Percentiles rank a stretch among this genome's conserved stretches.
phyloP scores from a whole-genome alignment of 1,284 basidiomycete genomes.

The Cerrena zonata region DNA sequence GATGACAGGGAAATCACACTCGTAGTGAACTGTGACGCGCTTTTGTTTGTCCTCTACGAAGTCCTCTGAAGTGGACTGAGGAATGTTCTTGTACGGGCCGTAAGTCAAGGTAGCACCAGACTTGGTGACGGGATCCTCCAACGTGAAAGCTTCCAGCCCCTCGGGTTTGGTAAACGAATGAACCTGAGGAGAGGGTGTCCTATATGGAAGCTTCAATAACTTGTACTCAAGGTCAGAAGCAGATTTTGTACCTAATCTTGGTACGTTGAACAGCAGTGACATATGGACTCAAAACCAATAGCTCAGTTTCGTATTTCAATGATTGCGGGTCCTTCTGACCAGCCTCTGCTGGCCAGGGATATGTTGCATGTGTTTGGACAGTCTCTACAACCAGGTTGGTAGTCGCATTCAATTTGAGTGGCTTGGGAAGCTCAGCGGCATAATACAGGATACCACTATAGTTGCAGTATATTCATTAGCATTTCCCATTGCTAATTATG shows the following conservation, averaged over 20 bases:
- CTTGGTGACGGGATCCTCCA: constrained; percentile 60
- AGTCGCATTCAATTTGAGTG: constrained; percentile 49
- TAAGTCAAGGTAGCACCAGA: constrained; percentile 80
- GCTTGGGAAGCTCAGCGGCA: constrained; percentile 38
- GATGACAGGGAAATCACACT: constrained; percentile 73
- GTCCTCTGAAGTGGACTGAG: constrained; percentile 49
- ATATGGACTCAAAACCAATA: constrained; percentile 81
- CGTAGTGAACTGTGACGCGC: constrained; percentile 72
- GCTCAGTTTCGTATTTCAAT: constrained; percentile 71
- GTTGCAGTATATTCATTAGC: background rate
- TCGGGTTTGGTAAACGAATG: constrained; percentile 64
- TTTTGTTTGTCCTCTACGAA: constrained; percentile 62
- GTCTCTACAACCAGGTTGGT: constrained; percentile 74
- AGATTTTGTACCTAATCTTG: constrained; percentile 66
- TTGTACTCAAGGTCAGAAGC: background rate
- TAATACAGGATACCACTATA: constrained; percentile 36
- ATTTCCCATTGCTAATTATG: background rate
- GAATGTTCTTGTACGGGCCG: constrained; percentile 78
- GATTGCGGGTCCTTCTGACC: constrained; percentile 77
- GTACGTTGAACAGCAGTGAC: constrained; percentile 75
- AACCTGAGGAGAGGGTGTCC: constrained; percentile 63
- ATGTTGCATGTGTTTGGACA: constrained; percentile 69
- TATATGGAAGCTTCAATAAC: constrained; percentile 25
- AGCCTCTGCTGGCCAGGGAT: constrained; percentile 70
- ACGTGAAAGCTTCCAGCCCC: constrained; percentile 48